Evolutionary conservation across 768 basidiomycete species (phyloP).

Genomic region (Termitomyces sp.): DNA sequence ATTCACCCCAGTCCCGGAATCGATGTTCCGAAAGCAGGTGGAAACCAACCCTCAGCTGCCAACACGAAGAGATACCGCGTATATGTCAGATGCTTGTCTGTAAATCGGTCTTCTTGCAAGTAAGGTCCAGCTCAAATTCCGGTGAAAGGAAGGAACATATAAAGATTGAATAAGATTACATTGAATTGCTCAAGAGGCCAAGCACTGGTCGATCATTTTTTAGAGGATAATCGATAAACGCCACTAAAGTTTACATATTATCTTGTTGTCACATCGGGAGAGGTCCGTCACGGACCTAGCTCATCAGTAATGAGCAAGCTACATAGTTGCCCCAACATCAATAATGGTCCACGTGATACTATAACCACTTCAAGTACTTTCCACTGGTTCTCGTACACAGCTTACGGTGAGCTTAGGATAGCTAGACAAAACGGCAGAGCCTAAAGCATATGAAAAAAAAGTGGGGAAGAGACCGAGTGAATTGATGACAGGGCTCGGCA

Average conservation of each 20-base stretch:
- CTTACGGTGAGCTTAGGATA: not conserved
- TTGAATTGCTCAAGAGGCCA: not conserved
- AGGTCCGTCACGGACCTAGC: not conserved
- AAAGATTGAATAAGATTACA: too few species aligned
- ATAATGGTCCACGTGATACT: not conserved
- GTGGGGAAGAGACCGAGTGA: constrained; percentile 3
- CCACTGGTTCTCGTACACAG: not conserved
- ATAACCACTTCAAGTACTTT: not conserved
- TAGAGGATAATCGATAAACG: too few species aligned
- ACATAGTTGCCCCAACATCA: not conserved
- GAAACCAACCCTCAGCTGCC: not conserved
- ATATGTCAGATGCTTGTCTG: not conserved
- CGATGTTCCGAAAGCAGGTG: too few species aligned
- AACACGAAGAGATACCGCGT: not conserved
- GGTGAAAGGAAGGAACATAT: too few species aligned
- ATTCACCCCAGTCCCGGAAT: not conserved
- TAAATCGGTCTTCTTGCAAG: too few species aligned
- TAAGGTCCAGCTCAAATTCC: too few species aligned
- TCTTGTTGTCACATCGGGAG: too few species aligned
- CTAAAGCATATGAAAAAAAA: not conserved
- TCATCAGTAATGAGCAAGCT: not conserved
- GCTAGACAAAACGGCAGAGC: not conserved
- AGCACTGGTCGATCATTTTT: too few species aligned
- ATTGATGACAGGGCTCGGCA: constrained; percentile 4
- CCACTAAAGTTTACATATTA: too few species aligned